Conservation (phyloP, 306 rosid species). For the Inga leiocalycina region DNA sequence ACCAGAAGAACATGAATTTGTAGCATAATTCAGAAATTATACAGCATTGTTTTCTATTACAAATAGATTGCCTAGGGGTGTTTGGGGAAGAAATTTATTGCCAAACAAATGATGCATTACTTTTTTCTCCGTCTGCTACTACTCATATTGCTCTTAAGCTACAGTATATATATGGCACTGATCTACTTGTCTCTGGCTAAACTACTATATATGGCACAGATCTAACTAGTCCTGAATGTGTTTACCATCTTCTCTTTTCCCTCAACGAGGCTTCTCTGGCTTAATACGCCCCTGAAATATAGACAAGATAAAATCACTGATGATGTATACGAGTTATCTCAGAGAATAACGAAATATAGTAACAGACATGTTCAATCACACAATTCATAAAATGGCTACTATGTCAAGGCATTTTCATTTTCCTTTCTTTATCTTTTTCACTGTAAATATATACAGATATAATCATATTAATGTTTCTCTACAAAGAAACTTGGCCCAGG, state of each 20-base stretch:
- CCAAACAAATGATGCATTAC: slow-evolving; percentile 16
- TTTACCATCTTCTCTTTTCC: slow-evolving; percentile 24
- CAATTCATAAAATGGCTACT: neutral
- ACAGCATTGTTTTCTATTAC: slow-evolving; percentile 30
- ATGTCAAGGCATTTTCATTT: neutral
- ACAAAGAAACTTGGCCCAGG: neutral
- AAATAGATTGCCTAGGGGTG: neutral
- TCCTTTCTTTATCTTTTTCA: neutral
- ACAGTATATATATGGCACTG: slow-evolving; percentile 31
- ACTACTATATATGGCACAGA: neutral
- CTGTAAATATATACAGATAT: neutral
- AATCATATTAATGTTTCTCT: neutral
- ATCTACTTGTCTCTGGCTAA: slow-evolving; percentile 25
- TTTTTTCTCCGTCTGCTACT: slow-evolving; percentile 25
- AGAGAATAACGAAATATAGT: neutral
- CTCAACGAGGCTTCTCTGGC: slow-evolving; percentile 39
- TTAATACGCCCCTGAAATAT: slow-evolving; percentile 58
- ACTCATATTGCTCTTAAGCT: slow-evolving; percentile 41
- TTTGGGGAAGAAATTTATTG: slow-evolving; percentile 26
- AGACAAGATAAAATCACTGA: slow-evolving; percentile 17
- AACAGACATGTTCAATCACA: slow-evolving; percentile 16
- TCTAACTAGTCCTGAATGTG: slow-evolving; percentile 33
- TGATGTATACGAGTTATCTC: neutral
- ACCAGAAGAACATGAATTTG: slow-evolving; percentile 33
- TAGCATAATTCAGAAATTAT: slow-evolving; percentile 33